phyloP scores from a whole-genome alignment of 805 yeast species.

The Metschnikowia henanensis region DNA sequence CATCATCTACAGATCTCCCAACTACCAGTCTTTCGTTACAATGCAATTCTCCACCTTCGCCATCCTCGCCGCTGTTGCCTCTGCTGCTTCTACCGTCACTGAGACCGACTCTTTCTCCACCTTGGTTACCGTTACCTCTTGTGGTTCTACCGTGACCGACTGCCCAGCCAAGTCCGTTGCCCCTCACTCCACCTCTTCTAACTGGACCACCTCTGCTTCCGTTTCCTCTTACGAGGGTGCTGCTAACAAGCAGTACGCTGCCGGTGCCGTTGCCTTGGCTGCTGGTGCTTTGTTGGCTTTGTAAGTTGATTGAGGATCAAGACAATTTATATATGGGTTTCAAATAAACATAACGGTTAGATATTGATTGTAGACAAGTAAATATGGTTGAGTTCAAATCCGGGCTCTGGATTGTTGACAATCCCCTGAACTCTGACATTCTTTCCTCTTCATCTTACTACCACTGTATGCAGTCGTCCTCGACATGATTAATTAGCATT shows the following conservation, averaged over 20 bases:
- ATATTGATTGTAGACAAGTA: background rate
- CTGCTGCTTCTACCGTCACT: constrained; percentile 37
- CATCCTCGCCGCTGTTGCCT: constrained; percentile 33
- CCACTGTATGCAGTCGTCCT: too few relatives aligned
- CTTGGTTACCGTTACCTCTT: constrained; percentile 48
- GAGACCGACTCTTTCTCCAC: constrained; percentile 25
- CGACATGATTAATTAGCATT: too few relatives aligned
- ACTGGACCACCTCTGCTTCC: constrained; percentile 27
- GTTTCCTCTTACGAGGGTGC: constrained; percentile 35
- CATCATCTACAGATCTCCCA: constrained; percentile 25
- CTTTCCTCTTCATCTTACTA: too few relatives aligned
- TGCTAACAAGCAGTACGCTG: constrained; percentile 37
- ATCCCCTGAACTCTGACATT: too few relatives aligned
- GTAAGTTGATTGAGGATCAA: constrained; percentile 17
- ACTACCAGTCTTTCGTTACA: constrained; percentile 29
- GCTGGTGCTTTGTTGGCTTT: constrained; percentile 46
- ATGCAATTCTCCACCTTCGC: constrained; percentile 50
- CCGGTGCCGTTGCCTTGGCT: constrained; percentile 49
- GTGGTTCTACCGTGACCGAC: constrained; percentile 46
- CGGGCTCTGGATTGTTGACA: too few relatives aligned
- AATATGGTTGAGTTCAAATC: too few relatives aligned
- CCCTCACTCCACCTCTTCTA: constrained; percentile 18
- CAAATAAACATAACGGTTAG: constrained; percentile 1
- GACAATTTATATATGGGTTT: too few relatives aligned
- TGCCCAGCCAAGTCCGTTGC: constrained; percentile 40